Percentiles rank a stretch among this genome's conserved stretches.
These are phyloP conservation scores for Phaeosphaeriaceae sp. DNA, from an alignment of 2,329 filamentous ascomycete genomes.

Conservation along the genomic window DNA sequence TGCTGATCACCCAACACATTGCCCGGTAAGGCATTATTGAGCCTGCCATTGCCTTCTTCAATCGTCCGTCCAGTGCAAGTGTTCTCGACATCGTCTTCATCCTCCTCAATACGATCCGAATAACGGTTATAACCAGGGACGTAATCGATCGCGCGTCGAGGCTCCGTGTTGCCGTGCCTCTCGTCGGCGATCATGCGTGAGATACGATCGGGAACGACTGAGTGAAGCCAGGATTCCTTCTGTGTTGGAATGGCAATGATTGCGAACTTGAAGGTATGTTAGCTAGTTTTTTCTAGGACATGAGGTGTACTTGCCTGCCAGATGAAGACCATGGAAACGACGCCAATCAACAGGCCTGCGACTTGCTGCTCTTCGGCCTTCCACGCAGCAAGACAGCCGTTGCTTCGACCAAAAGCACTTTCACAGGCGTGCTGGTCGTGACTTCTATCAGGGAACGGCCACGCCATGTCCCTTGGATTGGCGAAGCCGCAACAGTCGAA, in stretches of 20 bases:
- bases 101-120: conserved; percentile 40
- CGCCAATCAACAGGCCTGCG: conserved; percentile 62
- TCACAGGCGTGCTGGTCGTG: conserved; percentile 52
- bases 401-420: conserved; percentile 54
- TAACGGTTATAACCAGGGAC: conserved; percentile 38
- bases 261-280: conserved; percentile 23
- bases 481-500: conserved; percentile 72
- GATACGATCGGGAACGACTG: conserved; percentile 38
- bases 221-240: conserved; percentile 41
- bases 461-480: conserved; percentile 65
- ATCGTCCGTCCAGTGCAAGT: conserved; percentile 20
- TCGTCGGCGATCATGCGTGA: conserved; percentile 42
- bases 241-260: conserved; percentile 41
- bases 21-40: conserved; percentile 24
- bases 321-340: conserved; percentile 48
- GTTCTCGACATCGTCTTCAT: conserved; percentile 25
- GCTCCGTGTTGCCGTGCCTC: conserved; percentile 25
- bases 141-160: conserved; percentile 38
- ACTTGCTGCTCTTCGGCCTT: conserved; percentile 60
- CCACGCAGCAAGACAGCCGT: conserved; percentile 64
- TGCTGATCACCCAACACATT: conserved; percentile 23
- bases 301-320: conserved; percentile 34
- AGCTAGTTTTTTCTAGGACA: not conserved
- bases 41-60: conserved; percentile 23
- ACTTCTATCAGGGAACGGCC: conserved; percentile 62